Evolutionary conservation across 169 alveolate genomes (phyloP), one percentile per base, ranked within the genome.

Genomic region (Plasmodium sp.): DNA sequence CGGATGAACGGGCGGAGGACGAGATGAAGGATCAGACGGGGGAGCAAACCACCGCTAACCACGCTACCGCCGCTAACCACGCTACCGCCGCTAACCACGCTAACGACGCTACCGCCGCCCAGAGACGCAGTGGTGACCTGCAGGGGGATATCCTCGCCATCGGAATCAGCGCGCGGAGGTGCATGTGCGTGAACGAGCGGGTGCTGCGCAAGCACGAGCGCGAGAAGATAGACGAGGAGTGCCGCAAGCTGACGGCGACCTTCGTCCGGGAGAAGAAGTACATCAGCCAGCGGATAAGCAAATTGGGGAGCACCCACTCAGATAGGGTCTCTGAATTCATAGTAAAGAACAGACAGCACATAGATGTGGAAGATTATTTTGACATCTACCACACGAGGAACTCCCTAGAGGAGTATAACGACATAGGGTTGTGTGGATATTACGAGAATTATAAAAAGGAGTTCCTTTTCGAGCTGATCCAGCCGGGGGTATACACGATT

Each of bases 401-500:
- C 36, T 94, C 92, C 12, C 72, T 95, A 18, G 95, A 93, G 2
- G 96, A 95, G 67, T 97, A 96, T n/a, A 95, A 94, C 79, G 77
- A 96, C 5, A 73, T 85, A 73, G 98, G 98, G n/a, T 93, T 96
- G 72, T 96, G 98, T 83, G 98, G 98, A 27, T 97, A 96, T 93
- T 98, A 95, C 81, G 99, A 98, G 85, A 96, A 96, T n/a, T 95
- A 96, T 79, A 97, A 96, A 58, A 92, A 96, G 31, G 92, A 95
- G 14, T 97, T 97, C 96, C 96, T 94, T 22, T 96, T 93, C 22
- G 97, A 96, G 2, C 67, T 96, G 85, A 36, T 74, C 4, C 43
- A 54, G 71, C 84, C 97, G 83, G 99, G 99, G 1, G 99, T 99
- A 54, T 99, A 98, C 92, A 99, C 99, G 18, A 95, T 99, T n/a